phyloP scores from a whole-genome alignment of 352 stramenopile genomes.

The Globisporangium yorkense region DNA sequence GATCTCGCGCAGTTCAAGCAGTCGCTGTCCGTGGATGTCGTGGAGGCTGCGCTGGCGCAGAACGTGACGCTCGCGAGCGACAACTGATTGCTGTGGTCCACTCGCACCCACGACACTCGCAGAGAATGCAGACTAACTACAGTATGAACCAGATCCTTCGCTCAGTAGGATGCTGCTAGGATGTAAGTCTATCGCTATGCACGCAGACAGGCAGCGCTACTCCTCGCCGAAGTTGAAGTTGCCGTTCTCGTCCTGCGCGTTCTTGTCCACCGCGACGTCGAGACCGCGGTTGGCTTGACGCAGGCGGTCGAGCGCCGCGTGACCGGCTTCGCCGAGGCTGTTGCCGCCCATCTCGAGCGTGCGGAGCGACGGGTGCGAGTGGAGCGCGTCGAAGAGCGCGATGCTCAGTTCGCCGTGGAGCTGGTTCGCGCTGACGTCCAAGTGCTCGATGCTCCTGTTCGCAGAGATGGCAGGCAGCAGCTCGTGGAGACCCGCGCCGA shows the following conservation, averaged over 20 bases:
- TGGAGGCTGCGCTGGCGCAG: conserved; percentile 35
- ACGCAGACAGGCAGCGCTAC: conserved; percentile 11
- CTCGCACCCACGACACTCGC: background rate
- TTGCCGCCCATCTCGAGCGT: conserved; percentile 85
- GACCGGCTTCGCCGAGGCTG: conserved; percentile 59
- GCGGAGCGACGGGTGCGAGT: conserved; percentile 57
- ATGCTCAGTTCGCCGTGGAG: conserved; percentile 59
- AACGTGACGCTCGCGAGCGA: conserved; percentile 7
- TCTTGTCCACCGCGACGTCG: conserved; percentile 80
- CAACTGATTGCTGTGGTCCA: background rate
- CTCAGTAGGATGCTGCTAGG: background rate
- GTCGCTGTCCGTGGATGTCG: conserved; percentile 43
- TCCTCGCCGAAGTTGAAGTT: conserved; percentile 32
- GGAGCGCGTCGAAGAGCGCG: conserved; percentile 54
- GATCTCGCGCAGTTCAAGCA: conserved; percentile 58
- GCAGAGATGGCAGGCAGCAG: conserved; percentile 42
- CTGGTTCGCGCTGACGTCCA: conserved; percentile 67
- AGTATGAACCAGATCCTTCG: background rate
- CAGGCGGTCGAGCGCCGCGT: conserved; percentile 55
- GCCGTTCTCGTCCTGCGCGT: conserved; percentile 61
- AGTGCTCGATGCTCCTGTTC: conserved; percentile 50
- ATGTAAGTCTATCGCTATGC: conserved; percentile 15
- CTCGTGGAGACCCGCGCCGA: conserved; percentile 39
- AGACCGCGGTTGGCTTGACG: conserved; percentile 45
- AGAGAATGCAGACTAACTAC: background rate